Base-by-base conservation (phyloP, 805 yeast genomes). In the Zygoascus ofunaensis region DNA sequence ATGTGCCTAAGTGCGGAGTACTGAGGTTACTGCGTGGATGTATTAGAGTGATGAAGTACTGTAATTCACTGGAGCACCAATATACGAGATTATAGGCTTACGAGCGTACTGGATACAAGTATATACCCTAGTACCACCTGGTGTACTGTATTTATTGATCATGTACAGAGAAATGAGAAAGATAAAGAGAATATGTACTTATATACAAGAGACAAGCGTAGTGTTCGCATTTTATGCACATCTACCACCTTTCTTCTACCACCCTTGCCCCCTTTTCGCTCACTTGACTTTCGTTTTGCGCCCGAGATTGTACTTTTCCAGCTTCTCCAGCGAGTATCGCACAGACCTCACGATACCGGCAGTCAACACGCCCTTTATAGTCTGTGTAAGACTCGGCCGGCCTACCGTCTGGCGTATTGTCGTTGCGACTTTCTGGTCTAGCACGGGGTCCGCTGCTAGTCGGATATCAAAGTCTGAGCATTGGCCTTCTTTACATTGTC, bases 341-440 rank as follows among this genome's bases (percentile, higher is more conserved):
- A 78, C 58, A 8, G 89, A 77, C 58, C 82, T 84, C 17, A 67
- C 58, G 1, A 83, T 41, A 1, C 98, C 98, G 1, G 97, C 96
- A 2, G 95, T 87, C 35, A 86, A 66, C 1, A 90, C 55, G 0
- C 98, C 98, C 61, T 90, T 87, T 15, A 77, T 50, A 24, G 86
- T 77, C 62, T 92, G 98, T 5, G 77, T 62, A 14, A 79, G 58
- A 14, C 95, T 84, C n/a, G 92, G 80, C 57, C 65, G 64, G 36
- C 68, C 69, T 5, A 89, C 87, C 1, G 82, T 82, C 21, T 69
- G 62, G 50, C 68, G 64, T 33, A 84, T 67, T 2, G 72, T 65
- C 3, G 60, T 44, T 45, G 58, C 49, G 51, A 75, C 57, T 44
- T 68, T 59, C 28, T 54, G 37, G 5, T 55, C 51, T 38, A 76